phyloP scores from a whole-genome alignment of 164 flowering plant species.

The Buxus sempervirens region DNA sequence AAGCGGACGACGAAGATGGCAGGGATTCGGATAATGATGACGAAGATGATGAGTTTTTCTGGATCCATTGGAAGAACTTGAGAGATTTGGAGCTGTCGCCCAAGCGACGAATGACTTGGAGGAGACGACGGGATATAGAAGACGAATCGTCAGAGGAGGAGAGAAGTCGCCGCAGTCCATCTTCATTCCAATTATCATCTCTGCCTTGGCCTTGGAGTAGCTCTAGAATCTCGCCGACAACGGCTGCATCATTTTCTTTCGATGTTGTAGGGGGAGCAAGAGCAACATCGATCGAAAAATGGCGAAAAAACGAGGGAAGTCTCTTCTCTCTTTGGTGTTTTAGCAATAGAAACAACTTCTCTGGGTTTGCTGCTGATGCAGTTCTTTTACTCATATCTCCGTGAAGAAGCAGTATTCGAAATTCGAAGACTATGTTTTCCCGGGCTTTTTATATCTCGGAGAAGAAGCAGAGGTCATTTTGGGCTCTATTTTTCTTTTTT shows the following conservation, averaged over 20 bases:
- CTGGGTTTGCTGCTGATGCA: neutral
- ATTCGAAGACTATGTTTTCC: no score
- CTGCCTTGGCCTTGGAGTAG: slow-evolving; percentile 27
- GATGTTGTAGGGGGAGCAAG: neutral
- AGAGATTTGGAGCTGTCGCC: slow-evolving; percentile 38
- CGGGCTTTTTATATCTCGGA: no score
- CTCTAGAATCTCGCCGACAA: slow-evolving; percentile 19
- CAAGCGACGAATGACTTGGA: slow-evolving; percentile 32
- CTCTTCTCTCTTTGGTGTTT: neutral
- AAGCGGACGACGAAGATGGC: slow-evolving; percentile 29
- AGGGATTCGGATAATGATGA: neutral
- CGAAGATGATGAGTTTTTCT: neutral
- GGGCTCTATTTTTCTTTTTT: no score
- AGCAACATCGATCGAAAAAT: neutral
- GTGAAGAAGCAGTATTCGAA: neutral
- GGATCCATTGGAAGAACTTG: slow-evolving; percentile 37
- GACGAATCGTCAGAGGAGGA: slow-evolving; percentile 20
- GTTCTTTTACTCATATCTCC: neutral
- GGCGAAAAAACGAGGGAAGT: neutral
- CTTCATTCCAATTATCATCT: slow-evolving; percentile 30
- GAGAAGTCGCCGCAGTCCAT: slow-evolving; percentile 33
- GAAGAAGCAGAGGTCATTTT: no score
- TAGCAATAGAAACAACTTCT: slow-evolving; percentile 3
- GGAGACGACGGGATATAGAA: slow-evolving; percentile 22
- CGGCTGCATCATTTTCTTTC: neutral